Percentiles rank a stretch among this genome's conserved stretches.
Conservation (phyloP, 1,284 basidiomycete genomes). For the Phlebopus sp. region DNA sequence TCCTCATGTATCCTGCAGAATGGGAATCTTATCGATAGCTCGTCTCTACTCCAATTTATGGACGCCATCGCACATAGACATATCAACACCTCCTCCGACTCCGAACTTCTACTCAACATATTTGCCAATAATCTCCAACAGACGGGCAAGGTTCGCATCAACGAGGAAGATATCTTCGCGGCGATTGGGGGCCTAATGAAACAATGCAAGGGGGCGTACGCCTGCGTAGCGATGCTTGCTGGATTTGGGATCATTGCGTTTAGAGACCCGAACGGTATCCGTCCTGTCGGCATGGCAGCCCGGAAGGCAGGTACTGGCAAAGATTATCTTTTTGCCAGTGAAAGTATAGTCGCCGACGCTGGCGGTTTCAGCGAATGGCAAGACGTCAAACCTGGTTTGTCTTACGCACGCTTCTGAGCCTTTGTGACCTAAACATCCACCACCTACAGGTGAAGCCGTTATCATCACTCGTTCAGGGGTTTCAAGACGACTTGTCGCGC, state of each 20-base stretch:
- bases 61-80: slow-evolving; percentile 97
- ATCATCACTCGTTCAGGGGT: slow-evolving; percentile 87
- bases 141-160: slow-evolving; percentile 99
- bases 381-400: slow-evolving; percentile 86
- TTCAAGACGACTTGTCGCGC: slow-evolving; percentile 69
- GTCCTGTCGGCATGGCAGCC: slow-evolving; percentile 84
- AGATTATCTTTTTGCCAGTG: slow-evolving; percentile 93
- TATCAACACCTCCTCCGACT: slow-evolving; percentile 99
- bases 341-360: slow-evolving; percentile 96
- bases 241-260: slow-evolving; percentile 99
- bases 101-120: slow-evolving; percentile 95
- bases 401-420: neutral
- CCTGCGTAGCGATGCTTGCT: slow-evolving; percentile 96
- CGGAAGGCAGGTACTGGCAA: slow-evolving; percentile 55
- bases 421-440: slow-evolving; percentile 4
- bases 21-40: slow-evolving; percentile 97
- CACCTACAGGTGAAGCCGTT: slow-evolving; percentile 77
- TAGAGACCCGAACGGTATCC: slow-evolving; percentile 98
- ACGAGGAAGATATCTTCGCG: slow-evolving; percentile 98
- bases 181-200: slow-evolving; percentile 90
- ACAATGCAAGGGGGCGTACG: slow-evolving; percentile 90
- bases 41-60: slow-evolving; percentile 84
- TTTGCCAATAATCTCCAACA: slow-evolving; percentile 98
- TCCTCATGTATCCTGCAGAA: slow-evolving; percentile 58
- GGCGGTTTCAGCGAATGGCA: slow-evolving; percentile 90